phyloP scores from a whole-genome alignment of 2,329 filamentous ascomycete species.

The Pseudogymnoascus sp. region DNA sequence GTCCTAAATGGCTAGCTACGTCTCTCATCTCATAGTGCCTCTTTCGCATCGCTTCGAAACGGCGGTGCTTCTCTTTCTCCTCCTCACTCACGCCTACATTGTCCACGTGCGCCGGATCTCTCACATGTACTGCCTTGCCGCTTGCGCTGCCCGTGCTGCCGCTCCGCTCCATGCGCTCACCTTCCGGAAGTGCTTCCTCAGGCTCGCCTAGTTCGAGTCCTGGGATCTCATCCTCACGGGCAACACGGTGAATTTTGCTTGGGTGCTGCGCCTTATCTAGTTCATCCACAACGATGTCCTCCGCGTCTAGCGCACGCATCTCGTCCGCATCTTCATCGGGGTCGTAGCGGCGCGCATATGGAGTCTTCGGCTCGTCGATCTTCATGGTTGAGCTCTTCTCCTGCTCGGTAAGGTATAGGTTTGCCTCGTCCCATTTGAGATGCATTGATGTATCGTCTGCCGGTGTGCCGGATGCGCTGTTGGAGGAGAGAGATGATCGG shows the following conservation, averaged over 20 bases:
- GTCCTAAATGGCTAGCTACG: slow-evolving; percentile 77
- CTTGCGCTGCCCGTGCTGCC: slow-evolving; percentile 32
- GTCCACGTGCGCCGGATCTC: slow-evolving; percentile 45
- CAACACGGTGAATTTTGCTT: slow-evolving; percentile 18
- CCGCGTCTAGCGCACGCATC: slow-evolving; percentile 52
- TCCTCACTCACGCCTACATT: slow-evolving; percentile 54
- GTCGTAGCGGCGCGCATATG: slow-evolving; percentile 88
- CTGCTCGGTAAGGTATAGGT: slow-evolving; percentile 93
- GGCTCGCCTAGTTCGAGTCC: slow-evolving; percentile 88
- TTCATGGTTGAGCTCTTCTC: slow-evolving; percentile 96
- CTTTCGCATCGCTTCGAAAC: slow-evolving; percentile 87
- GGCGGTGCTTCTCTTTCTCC: slow-evolving; percentile 80
- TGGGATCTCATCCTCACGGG: slow-evolving; percentile 71
- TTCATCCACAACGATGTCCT: slow-evolving; percentile 61
- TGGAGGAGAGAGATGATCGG: slow-evolving; percentile 46
- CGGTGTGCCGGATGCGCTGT: slow-evolving; percentile 34
- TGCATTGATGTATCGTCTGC: slow-evolving; percentile 58
- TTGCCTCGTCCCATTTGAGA: slow-evolving; percentile 97
- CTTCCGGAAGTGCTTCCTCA: slow-evolving; percentile 59
- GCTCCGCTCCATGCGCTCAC: slow-evolving; percentile 29
- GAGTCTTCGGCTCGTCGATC: slow-evolving; percentile 97
- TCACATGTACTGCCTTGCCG: slow-evolving; percentile 73
- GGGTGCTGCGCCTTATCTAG: slow-evolving; percentile 40
- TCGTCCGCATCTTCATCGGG: slow-evolving; percentile 80
- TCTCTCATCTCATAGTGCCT: slow-evolving; percentile 99